Evolutionary conservation across 2,329 filamentous ascomycete genomes (phyloP).

Genomic region (Aschersonia sp.): DNA sequence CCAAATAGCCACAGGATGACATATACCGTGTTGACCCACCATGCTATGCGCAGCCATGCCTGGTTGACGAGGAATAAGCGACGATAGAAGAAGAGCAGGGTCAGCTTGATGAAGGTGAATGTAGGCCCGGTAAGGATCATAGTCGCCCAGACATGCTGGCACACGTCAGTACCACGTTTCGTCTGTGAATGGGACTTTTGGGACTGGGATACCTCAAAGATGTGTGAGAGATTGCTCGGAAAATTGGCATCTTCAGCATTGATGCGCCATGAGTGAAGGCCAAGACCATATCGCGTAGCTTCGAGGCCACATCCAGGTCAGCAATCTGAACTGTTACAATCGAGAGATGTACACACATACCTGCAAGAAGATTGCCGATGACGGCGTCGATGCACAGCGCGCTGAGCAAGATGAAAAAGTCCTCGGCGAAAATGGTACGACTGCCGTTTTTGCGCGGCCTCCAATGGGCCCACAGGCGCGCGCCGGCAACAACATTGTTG

Average conservation of each 20-base stretch:
- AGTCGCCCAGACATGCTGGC: constrained; percentile 1
- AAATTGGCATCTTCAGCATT: constrained; percentile 1
- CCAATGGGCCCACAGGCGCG: constrained; percentile 1
- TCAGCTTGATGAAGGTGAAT: constrained; percentile 1
- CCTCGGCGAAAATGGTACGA: background rate
- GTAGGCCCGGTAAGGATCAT: constrained; percentile 1
- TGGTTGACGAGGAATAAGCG: constrained; percentile 2
- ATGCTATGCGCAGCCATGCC: background rate
- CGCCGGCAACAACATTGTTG: constrained; percentile 1
- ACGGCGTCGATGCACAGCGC: constrained; percentile 1
- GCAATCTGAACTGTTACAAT: background rate
- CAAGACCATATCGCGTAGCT: constrained; percentile 1
- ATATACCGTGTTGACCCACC: constrained; percentile 1
- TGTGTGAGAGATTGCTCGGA: constrained; percentile 1
- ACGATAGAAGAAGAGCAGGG: constrained; percentile 1
- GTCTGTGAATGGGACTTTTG: too few relatives aligned
- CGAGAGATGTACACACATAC: background rate
- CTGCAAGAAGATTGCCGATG: constrained; percentile 1
- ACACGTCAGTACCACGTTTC: too few relatives aligned
- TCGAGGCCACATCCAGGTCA: background rate
- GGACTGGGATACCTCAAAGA: background rate
- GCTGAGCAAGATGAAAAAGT: constrained; percentile 1
- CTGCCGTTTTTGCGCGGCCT: background rate
- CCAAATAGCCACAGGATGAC: constrained; percentile 1
- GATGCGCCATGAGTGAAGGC: constrained; percentile 2